phyloP scores from a whole-genome alignment of 2,329 filamentous ascomycete genomes.

The Polychaeton citri region DNA sequence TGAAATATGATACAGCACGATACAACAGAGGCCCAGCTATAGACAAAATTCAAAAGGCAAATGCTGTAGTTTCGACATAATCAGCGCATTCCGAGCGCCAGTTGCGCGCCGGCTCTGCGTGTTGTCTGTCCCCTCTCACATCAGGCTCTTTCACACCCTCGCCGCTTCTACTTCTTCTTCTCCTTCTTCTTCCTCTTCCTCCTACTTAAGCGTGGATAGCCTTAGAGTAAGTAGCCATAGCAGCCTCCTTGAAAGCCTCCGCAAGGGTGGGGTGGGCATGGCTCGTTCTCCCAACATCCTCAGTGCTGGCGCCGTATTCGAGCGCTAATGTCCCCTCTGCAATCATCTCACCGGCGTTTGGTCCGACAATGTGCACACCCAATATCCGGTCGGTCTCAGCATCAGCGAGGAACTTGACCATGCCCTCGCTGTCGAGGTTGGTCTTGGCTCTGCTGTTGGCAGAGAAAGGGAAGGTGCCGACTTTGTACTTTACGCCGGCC shows the following conservation, averaged over 20 bases:
- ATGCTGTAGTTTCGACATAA: neutral
- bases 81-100: neutral
- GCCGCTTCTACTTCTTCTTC: too few species aligned
- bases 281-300: slow-evolving; percentile 88
- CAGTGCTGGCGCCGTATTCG: slow-evolving; percentile 89
- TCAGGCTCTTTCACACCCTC: too few species aligned
- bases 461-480: slow-evolving; percentile 91
- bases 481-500: slow-evolving; percentile 77
- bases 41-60: neutral
- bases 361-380: slow-evolving; percentile 90
- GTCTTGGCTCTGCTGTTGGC: slow-evolving; percentile 99
- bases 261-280: slow-evolving; percentile 93
- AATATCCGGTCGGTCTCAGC: slow-evolving; percentile 92
- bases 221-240: slow-evolving; percentile 92
- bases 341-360: slow-evolving; percentile 98
- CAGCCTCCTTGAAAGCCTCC: slow-evolving; percentile 98
- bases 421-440: slow-evolving; percentile 86
- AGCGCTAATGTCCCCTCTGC: slow-evolving; percentile 89
- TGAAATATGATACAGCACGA: neutral
- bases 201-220: slow-evolving; percentile 85
- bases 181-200: too few species aligned
- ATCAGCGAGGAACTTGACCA: slow-evolving; percentile 95
- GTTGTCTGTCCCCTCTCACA: too few species aligned
- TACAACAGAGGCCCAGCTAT: neutral
- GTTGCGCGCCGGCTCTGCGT: too few species aligned